These are phyloP conservation scores for Cokeromyces recurvatus DNA, from an alignment of 371 early-diverging fungal species.

Conservation along the genomic window DNA sequence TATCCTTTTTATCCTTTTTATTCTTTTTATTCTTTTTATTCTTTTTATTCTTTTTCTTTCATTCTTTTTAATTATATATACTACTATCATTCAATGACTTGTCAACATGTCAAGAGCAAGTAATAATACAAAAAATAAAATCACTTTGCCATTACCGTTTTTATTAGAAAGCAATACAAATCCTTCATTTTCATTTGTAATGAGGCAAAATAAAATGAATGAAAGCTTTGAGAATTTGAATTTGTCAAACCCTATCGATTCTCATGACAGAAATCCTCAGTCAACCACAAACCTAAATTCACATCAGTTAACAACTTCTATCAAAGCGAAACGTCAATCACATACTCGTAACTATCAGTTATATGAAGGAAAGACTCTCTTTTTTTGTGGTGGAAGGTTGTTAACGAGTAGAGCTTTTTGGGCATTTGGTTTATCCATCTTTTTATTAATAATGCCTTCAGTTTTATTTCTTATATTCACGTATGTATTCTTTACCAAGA, in stretches of 20 bases:
- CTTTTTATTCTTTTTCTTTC: too few species aligned
- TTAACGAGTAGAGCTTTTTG: slow-evolving; percentile 65
- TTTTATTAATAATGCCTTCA: slow-evolving; percentile 62
- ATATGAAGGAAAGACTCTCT: slow-evolving; percentile 46
- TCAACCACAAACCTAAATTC: not conserved
- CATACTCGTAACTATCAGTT: slow-evolving; percentile 24
- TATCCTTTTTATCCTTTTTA: too few species aligned
- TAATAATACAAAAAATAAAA: too few species aligned
- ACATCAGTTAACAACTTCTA: not conserved
- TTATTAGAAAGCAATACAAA: not conserved
- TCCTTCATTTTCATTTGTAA: too few species aligned
- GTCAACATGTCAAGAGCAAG: too few species aligned
- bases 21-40: too few species aligned
- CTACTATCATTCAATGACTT: too few species aligned
- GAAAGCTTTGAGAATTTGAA: slow-evolving; percentile 3
- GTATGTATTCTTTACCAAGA: slow-evolving; percentile 38
- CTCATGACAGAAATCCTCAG: not conserved
- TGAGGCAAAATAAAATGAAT: not conserved
- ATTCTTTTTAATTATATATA: too few species aligned
- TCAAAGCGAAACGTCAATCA: slow-evolving; percentile 6
- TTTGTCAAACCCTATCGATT: not conserved
- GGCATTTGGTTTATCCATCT: slow-evolving; percentile 64
- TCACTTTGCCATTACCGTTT: too few species aligned
- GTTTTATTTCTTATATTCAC: slow-evolving; percentile 68
- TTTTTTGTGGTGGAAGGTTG: slow-evolving; percentile 67